Conservation (phyloP, 495 filamentous ascomycete species). For the Cercophora sp. region DNA sequence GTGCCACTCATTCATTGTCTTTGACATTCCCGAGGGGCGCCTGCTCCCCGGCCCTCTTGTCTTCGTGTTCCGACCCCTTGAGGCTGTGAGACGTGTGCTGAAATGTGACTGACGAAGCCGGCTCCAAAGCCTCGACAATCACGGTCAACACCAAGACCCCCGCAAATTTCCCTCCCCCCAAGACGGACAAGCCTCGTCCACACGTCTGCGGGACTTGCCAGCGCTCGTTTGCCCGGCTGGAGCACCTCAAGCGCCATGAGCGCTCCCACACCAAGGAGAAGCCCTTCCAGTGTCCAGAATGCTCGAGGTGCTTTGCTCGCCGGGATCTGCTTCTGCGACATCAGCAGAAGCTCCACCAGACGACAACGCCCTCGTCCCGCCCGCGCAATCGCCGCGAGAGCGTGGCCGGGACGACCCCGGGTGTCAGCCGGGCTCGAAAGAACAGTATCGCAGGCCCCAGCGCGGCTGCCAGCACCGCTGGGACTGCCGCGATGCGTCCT, state of each 20-base stretch:
- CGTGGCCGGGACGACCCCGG: conserved; percentile 64
- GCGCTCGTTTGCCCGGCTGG: conserved; percentile 89
- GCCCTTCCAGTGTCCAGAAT: conserved; percentile 97
- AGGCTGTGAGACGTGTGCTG: not conserved
- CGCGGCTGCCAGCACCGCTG: conserved; percentile 41
- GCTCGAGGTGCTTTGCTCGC: conserved; percentile 89
- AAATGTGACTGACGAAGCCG: conserved; percentile 20
- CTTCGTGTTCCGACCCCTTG: not conserved
- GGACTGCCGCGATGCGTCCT: conserved; percentile 65
- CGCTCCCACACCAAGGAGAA: conserved; percentile 99
- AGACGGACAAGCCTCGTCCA: conserved; percentile 95
- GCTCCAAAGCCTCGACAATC: conserved; percentile 43
- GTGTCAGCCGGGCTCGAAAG: conserved; percentile 77
- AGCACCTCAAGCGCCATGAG: conserved; percentile 98
- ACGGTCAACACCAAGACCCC: conserved; percentile 49
- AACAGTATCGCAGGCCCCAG: conserved; percentile 69
- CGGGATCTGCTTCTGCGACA: conserved; percentile 89
- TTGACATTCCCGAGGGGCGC: too few relatives aligned
- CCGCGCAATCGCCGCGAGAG: conserved; percentile 88
- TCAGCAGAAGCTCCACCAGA: conserved; percentile 98
- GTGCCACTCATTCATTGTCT: conserved; percentile 15
- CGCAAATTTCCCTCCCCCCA: conserved; percentile 66
- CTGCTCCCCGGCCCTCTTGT: not conserved
- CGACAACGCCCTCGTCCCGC: conserved; percentile 83
- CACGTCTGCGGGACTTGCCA: conserved; percentile 92